Conservation (phyloP, 805 yeast genomes). For the Metschnikowia corniflorae region DNA sequence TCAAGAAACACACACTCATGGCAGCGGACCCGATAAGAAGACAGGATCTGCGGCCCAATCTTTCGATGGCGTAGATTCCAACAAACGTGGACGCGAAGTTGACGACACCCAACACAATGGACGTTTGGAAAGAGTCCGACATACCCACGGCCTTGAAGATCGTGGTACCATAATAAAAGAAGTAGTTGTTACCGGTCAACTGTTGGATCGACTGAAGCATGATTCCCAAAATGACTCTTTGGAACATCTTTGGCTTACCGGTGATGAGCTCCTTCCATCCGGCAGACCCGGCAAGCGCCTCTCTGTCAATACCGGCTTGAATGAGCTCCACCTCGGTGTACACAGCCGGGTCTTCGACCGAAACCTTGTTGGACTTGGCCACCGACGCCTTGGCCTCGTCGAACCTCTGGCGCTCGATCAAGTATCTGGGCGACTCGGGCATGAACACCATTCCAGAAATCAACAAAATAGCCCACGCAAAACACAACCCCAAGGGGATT, state of each 20-base stretch:
- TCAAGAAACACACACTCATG: conserved; percentile 54
- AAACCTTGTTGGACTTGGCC: conserved; percentile 55
- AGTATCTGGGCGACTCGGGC: conserved; percentile 70
- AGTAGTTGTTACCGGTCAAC: conserved; percentile 59
- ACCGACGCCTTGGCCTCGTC: conserved; percentile 55
- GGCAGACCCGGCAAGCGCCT: conserved; percentile 59
- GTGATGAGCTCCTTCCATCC: conserved; percentile 60
- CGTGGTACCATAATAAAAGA: conserved; percentile 60
- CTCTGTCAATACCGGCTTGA: conserved; percentile 60
- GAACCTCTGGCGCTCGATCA: conserved; percentile 46
- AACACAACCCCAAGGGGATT: conserved; percentile 55
- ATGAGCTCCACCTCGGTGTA: conserved; percentile 51
- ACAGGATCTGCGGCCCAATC: conserved; percentile 51
- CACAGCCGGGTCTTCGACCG: conserved; percentile 52
- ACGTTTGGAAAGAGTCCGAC: conserved; percentile 52
- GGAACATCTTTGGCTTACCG: conserved; percentile 60
- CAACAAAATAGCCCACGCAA: conserved; percentile 46
- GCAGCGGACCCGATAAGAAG: conserved; percentile 49
- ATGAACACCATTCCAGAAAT: conserved; percentile 50
- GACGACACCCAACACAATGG: conserved; percentile 51
- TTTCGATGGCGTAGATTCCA: conserved; percentile 49
- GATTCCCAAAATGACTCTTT: conserved; percentile 55
- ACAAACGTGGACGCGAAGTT: conserved; percentile 54
- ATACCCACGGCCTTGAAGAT: conserved; percentile 51
- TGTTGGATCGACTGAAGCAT: conserved; percentile 60